phyloP scores from a whole-genome alignment of 2,329 filamentous ascomycete species.

The Colletotrichum sp. region DNA sequence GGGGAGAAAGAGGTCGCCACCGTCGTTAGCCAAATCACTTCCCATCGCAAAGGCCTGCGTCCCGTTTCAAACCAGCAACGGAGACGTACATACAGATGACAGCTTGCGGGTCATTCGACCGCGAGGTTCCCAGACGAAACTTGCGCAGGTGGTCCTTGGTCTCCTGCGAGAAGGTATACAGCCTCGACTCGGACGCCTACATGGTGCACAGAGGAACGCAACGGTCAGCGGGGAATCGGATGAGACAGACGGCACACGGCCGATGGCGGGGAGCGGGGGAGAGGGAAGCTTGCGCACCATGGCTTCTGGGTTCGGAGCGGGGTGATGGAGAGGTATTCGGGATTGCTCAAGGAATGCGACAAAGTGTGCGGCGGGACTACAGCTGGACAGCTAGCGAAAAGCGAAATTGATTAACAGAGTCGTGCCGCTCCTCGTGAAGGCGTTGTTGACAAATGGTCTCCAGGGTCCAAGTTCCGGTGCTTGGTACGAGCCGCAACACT shows the following conservation, averaged over 20 bases:
- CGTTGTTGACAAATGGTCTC: background rate
- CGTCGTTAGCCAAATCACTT: background rate
- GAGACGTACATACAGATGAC: conserved; percentile 82
- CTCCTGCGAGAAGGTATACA: conserved; percentile 92
- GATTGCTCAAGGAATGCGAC: background rate
- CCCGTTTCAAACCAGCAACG: background rate
- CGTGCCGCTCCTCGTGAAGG: background rate
- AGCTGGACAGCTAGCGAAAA: background rate
- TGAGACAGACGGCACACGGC: background rate
- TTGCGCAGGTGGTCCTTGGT: conserved; percentile 91
- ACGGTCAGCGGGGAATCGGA: conserved; percentile 5
- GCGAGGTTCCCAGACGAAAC: conserved; percentile 89
- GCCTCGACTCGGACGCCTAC: conserved; percentile 80
- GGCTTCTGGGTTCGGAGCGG: background rate
- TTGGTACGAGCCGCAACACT: background rate
- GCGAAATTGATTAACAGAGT: background rate
- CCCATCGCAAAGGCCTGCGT: background rate
- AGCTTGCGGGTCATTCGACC: conserved; percentile 85
- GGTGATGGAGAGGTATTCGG: background rate
- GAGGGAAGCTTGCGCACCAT: conserved; percentile 1
- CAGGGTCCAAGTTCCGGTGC: background rate
- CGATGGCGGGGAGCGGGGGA: background rate
- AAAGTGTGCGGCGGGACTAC: background rate
- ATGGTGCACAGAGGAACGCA: background rate
- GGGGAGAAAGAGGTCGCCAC: conserved; percentile 25